Base-by-base conservation (phyloP, 2,329 filamentous ascomycete genomes). In the Tricladium varicosporioides region DNA sequence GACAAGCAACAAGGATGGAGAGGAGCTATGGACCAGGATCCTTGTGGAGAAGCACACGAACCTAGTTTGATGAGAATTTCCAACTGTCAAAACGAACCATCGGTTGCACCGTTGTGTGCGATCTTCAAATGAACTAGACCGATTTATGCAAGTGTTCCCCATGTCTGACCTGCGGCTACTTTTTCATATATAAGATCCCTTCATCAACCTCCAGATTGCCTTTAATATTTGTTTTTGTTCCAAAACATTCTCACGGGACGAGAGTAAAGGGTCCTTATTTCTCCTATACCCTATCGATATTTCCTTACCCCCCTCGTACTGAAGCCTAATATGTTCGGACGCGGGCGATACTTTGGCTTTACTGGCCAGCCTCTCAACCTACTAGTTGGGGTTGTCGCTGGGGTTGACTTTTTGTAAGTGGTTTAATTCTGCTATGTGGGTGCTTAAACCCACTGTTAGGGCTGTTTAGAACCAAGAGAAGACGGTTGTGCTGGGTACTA, bases 341-440 rank as follows among this genome's bases (percentile, higher is more conserved):
- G 48, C 11, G 44, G 43, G 44, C 75, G 72, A 57, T 89, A 80
- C 67, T 83, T 88, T 64, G 87, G 88, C 71, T 79, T 90, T 60
- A 79, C 79, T 54, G 88, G 88, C 75, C 75, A 80, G 33, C 72
- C 74, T 71, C 82, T 91, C 62, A 89, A 87, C 75, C 79, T 83
- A 71, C 86, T 86, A 53, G 83, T 91, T 64, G 84, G 84, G 60
- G 74, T 85, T n/a, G 81, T 91, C 66, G 88, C 88, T 57, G 88
- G 87, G 66, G 82, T 86, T 50, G 87, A 90, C 72, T 90, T 90
- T 69, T 75, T 89, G 61, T 84, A 55, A 67, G 61, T 82, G 33
- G 19, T 81, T 72, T 78, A 18, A 77, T 78, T 14, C 44, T 33
- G 14, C 16, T 15, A 15, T 14, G 40, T 9, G 40, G 40, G 40